phyloP scores from a whole-genome alignment of 495 filamentous ascomycete genomes.

The Umbilicaria muhlenbergii region DNA sequence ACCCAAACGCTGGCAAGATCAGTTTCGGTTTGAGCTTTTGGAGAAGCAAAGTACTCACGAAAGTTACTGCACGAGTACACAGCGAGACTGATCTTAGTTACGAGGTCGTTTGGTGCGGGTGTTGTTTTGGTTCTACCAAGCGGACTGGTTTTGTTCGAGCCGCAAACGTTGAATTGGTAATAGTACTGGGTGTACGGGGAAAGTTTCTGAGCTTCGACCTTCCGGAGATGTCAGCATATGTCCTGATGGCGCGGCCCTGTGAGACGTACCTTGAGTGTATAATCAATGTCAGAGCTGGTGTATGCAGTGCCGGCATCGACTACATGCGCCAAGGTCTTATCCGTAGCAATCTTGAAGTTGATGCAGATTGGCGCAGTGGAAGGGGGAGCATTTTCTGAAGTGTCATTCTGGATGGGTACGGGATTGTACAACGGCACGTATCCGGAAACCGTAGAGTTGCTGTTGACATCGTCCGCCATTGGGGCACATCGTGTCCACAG shows the following conservation, averaged over 20 bases:
- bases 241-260: too few relatives aligned
- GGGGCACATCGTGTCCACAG: constrained; percentile 51
- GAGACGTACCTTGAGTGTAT: constrained; percentile 42
- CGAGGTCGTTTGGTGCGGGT: constrained; percentile 17
- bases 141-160: constrained; percentile 28
- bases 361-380: constrained; percentile 45
- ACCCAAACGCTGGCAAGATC: constrained; percentile 30
- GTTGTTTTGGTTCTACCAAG: constrained; percentile 41
- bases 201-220: constrained; percentile 44
- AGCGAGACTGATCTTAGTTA: constrained; percentile 30
- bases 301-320: constrained; percentile 37
- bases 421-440: constrained; percentile 36
- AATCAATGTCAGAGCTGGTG: constrained; percentile 54
- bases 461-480: constrained; percentile 33
- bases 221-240: background rate
- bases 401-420: constrained; percentile 28
- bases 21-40: constrained; percentile 17
- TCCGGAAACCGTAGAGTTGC: constrained; percentile 42
- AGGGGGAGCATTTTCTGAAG: constrained; percentile 30
- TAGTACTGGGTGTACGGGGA: constrained; percentile 43
- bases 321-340: constrained; percentile 21
- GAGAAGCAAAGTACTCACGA: constrained; percentile 33
- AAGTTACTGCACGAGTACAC: constrained; percentile 44
- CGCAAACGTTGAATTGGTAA: constrained; percentile 41
- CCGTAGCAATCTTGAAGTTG: constrained; percentile 33